Evolutionary conservation across 495 filamentous ascomycete species (phyloP).

Genomic region (Glarea lozoyensis): DNA sequence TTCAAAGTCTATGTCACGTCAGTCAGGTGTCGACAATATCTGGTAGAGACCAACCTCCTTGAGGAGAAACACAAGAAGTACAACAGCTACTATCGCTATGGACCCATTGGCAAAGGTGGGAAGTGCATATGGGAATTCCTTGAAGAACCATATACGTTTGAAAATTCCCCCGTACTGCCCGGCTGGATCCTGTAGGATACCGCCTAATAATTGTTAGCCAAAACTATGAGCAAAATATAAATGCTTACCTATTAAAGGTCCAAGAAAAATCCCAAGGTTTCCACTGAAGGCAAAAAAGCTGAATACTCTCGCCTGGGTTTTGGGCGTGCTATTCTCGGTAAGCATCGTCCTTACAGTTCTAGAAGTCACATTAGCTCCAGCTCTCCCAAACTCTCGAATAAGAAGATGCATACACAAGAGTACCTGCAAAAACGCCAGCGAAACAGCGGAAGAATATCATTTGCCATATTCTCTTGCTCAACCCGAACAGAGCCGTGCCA

Average conservation of each 20-base stretch:
- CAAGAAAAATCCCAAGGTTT: slow-evolving; percentile 61
- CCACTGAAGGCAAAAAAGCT: slow-evolving; percentile 62
- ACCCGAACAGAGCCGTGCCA: slow-evolving; percentile 51
- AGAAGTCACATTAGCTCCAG: too few species aligned
- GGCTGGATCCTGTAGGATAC: slow-evolving; percentile 52
- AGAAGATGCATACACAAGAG: too few species aligned
- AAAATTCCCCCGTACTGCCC: slow-evolving; percentile 48
- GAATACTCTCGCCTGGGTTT: slow-evolving; percentile 60
- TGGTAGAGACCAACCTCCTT: slow-evolving; percentile 41
- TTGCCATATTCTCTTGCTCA: slow-evolving; percentile 49
- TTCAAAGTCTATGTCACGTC: slow-evolving; percentile 18
- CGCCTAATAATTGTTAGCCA: slow-evolving; percentile 27
- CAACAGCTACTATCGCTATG: slow-evolving; percentile 39
- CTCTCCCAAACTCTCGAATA: too few species aligned
- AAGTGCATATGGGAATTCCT: slow-evolving; percentile 55
- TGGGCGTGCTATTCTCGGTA: slow-evolving; percentile 54
- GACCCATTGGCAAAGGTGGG: slow-evolving; percentile 43
- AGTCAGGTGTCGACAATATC: background rate
- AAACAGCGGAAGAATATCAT: slow-evolving; percentile 59
- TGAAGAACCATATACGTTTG: slow-evolving; percentile 43
- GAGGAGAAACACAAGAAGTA: slow-evolving; percentile 38
- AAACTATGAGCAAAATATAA: background rate
- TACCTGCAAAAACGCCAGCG: slow-evolving; percentile 61
- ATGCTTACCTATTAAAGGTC: slow-evolving; percentile 45
- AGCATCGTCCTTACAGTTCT: slow-evolving; percentile 67